Percentiles rank a stretch among this genome's conserved stretches.
Conservation (phyloP, 352 stramenopile species). For the Globisporangium solare region DNA sequence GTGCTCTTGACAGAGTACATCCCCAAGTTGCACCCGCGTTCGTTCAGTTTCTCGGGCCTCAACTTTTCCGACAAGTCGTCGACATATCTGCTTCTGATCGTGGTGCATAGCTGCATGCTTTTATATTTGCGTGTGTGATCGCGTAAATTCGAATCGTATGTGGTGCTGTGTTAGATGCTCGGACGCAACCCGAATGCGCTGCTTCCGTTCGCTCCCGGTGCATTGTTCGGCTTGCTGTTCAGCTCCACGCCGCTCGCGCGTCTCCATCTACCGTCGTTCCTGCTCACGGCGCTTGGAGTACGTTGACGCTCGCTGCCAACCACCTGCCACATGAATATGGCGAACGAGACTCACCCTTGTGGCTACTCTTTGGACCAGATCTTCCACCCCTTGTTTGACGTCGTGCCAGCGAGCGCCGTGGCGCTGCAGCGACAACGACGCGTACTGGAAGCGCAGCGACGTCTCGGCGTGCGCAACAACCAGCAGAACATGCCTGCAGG, state of each 20-base stretch:
- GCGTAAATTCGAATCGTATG: neutral
- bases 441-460: slow-evolving; percentile 62
- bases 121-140: too few species aligned
- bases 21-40: slow-evolving; percentile 63
- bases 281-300: slow-evolving; percentile 61
- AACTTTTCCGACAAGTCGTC: slow-evolving; percentile 83
- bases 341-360: too few species aligned
- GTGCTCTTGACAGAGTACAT: slow-evolving; percentile 53
- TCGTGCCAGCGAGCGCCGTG: slow-evolving; percentile 60
- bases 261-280: slow-evolving; percentile 66
- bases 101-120: too few species aligned
- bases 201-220: slow-evolving; percentile 55
- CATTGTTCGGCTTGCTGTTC: slow-evolving; percentile 61
- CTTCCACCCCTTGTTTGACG: slow-evolving; percentile 73
- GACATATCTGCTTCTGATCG: slow-evolving; percentile 63
- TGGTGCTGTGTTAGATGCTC: slow-evolving; percentile 39
- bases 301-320: neutral
- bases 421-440: slow-evolving; percentile 71
- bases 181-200: slow-evolving; percentile 50
- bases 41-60: slow-evolving; percentile 53
- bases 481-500: slow-evolving; percentile 21
- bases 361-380: slow-evolving; percentile 15
- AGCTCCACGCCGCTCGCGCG: slow-evolving; percentile 63
- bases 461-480: slow-evolving; percentile 51
- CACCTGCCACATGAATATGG: neutral